Evolutionary conservation across 139 green algal genomes (phyloP).

Genomic region (Tetratostichococcus sp.): DNA sequence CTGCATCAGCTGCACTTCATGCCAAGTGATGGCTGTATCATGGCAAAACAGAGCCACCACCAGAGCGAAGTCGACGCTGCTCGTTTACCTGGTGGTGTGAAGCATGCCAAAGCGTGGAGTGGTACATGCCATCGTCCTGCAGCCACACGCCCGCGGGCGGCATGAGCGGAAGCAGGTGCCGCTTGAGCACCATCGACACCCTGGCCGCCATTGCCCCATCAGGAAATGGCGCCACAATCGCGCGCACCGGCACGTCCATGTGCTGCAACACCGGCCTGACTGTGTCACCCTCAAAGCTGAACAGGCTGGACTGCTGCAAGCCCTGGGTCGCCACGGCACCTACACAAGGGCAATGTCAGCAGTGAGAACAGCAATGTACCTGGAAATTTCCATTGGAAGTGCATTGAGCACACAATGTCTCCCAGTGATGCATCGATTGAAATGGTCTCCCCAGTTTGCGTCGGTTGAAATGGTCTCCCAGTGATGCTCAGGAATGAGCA

Average conservation of each 20-base stretch:
- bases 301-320: slow-evolving; percentile 38
- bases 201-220: slow-evolving; percentile 16
- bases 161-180: slow-evolving; percentile 29
- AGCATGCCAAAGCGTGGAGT: slow-evolving; percentile 64
- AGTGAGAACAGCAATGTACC: not conserved
- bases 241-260: slow-evolving; percentile 40
- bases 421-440: too few relatives aligned
- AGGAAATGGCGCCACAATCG: slow-evolving; percentile 48
- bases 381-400: too few relatives aligned
- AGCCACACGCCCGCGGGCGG: slow-evolving; percentile 44
- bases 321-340: slow-evolving; percentile 26
- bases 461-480: too few relatives aligned
- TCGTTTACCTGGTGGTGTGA: slow-evolving; percentile 48
- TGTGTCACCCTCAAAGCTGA: slow-evolving; percentile 2
- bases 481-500: too few relatives aligned
- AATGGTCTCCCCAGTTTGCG: too few relatives aligned
- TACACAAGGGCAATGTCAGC: not conserved
- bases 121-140: slow-evolving; percentile 52
- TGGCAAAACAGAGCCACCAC: too few relatives aligned
- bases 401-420: too few relatives aligned
- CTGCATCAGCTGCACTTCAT: too few relatives aligned
- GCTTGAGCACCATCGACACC: slow-evolving; percentile 21
- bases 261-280: slow-evolving; percentile 13
- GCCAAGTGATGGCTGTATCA: too few relatives aligned
- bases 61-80: too few relatives aligned